phyloP scores from a whole-genome alignment of 1,284 basidiomycete species.

The Mycena citricolor region DNA sequence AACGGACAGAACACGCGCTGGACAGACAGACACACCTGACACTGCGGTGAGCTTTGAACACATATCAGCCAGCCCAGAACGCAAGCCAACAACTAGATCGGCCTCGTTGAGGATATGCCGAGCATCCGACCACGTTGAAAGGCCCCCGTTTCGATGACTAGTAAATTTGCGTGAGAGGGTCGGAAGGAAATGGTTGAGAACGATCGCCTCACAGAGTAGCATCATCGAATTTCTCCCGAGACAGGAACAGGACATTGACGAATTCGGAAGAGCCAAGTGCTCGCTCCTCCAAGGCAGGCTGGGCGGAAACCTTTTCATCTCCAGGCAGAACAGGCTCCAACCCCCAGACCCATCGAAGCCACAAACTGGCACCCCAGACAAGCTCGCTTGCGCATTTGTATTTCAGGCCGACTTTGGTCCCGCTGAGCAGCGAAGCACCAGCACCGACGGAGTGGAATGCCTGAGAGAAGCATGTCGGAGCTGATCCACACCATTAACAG shows the following conservation, averaged over 20 bases:
- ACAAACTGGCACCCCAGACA: slow-evolving; percentile 20
- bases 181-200: not conserved
- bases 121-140: slow-evolving; percentile 15
- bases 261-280: too few relatives aligned
- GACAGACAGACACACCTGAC: not conserved
- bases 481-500: slow-evolving; percentile 1
- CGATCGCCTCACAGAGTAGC: slow-evolving; percentile 16
- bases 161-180: not conserved
- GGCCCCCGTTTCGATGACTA: slow-evolving; percentile 9
- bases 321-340: slow-evolving; percentile 10
- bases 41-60: slow-evolving; percentile 15
- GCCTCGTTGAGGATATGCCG: slow-evolving; percentile 21
- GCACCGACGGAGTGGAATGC: slow-evolving; percentile 23
- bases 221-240: slow-evolving; percentile 19
- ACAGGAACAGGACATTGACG: slow-evolving; percentile 21
- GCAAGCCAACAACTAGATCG: slow-evolving; percentile 13
- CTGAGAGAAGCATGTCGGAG: slow-evolving; percentile 15
- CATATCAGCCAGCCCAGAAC: slow-evolving; percentile 11
- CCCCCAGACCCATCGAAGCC: slow-evolving; percentile 22
- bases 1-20: too few relatives aligned
- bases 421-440: slow-evolving; percentile 21
- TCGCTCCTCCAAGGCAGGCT: too few relatives aligned
- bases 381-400: slow-evolving; percentile 20
- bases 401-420: slow-evolving; percentile 11
- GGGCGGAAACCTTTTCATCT: too few relatives aligned